Evolutionary conservation across 768 basidiomycete genomes (phyloP), one percentile per base, ranked within the genome.

Genomic region (Gloeostereum incarnatum): DNA sequence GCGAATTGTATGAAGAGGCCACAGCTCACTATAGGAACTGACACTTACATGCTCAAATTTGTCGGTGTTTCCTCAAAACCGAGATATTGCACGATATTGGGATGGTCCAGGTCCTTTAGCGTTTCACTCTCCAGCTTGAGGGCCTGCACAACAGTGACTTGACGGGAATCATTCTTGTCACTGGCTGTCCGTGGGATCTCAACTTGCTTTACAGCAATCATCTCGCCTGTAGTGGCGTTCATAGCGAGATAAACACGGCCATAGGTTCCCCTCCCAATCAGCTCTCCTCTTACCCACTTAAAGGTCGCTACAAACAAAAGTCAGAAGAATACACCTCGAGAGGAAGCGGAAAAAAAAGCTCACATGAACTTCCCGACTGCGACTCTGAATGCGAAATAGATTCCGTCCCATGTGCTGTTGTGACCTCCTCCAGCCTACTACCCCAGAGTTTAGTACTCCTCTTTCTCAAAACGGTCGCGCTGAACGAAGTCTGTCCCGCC

Each of bases 131-230:
- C 96, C 51, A 87, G 69, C 58, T 94, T 91, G 45, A 98, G 63
- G 1, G 93, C 92, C 49, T 92, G 84, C 42, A 99, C 87, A 45
- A 93, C 81, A 20, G 75, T 76, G 39, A 74, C 65, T 49, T 94
- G 92, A 22, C 92, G 75, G 13, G 75, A 70, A 58, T 98, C 92
- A 46, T 78, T 84, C 58, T 84, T 87, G 61, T 99, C 96, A 51
- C 86, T 90, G 13, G 80, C 78, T 6, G 91, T 93, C 36, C 78
- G 77, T 1, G 96, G 94, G 41, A 93, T 75, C 57, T 98, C 96
- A 33, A 99, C 96, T 60, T 98, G 96, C 61, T 99, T 99, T 46
- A 99, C 96, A 13, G 96, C 96, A 51, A 98, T 92, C 89, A 97
- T 94, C 61, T 98, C 93, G 41, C 92, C 92, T 0, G 92, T 94